phyloP scores from a whole-genome alignment of 805 yeast species.

The Kazachstania viticola region DNA sequence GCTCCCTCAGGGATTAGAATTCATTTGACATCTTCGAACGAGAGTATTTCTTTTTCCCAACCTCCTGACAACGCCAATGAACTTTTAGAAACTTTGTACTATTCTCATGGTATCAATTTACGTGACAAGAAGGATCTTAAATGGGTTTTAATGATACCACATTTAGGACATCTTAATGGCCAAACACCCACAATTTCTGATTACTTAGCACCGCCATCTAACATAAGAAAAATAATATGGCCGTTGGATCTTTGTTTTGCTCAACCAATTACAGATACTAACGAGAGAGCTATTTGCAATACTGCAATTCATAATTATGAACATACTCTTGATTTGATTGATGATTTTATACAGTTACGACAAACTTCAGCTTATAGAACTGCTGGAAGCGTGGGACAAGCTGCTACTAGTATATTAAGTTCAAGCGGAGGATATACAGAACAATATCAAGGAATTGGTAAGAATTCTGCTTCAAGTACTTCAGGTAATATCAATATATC shows the following conservation, averaged over 20 bases:
- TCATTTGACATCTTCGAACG: conserved; percentile 27
- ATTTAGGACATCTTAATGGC: conserved; percentile 55
- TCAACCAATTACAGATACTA: conserved; percentile 29
- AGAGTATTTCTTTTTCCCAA: conserved; percentile 26
- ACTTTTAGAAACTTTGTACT: conserved; percentile 28
- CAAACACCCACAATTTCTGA: conserved; percentile 51
- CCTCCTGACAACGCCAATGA: conserved; percentile 33
- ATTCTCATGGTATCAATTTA: conserved; percentile 28
- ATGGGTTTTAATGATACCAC: conserved; percentile 65
- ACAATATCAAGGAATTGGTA: conserved; percentile 21
- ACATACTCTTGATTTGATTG: conserved; percentile 29
- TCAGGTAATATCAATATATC: not conserved
- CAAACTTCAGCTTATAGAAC: conserved; percentile 30
- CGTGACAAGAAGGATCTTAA: conserved; percentile 21
- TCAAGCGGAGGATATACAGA: conserved; percentile 25
- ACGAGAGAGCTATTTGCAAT: conserved; percentile 4
- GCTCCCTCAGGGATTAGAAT: conserved; percentile 48
- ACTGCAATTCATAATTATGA: conserved; percentile 11
- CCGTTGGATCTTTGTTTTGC: conserved; percentile 55
- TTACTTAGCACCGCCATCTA: conserved; percentile 40
- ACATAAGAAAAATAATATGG: conserved; percentile 53
- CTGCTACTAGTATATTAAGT: conserved; percentile 22
- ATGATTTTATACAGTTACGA: conserved; percentile 30
- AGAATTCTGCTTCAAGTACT: conserved; percentile 5
- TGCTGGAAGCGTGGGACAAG: conserved; percentile 20